Evolutionary conservation across 2,329 filamentous ascomycete genomes (phyloP), one percentile per base, ranked within the genome.

Genomic region (Penicillium sp.): DNA sequence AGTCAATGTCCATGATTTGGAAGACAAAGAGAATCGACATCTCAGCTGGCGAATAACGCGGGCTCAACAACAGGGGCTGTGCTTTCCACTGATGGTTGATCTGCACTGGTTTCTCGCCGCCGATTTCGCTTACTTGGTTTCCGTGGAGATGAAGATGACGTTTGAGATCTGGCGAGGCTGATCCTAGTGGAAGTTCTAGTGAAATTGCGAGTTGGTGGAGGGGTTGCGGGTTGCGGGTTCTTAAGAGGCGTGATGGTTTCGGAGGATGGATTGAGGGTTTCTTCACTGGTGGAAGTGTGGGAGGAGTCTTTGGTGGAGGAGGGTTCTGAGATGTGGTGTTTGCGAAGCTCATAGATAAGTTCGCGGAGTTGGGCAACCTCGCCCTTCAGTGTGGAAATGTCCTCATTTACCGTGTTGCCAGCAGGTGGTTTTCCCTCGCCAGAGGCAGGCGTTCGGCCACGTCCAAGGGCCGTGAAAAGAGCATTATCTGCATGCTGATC

Each of bases 301-400:
- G 59, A 34, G 9, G 55, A 23, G 23, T 60, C 47, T 36, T 50
- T 39, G 16, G 58, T 54, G 48, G 56, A 57, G 15, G 57, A 44
- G 25, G 23, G 23, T 23, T 50, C 45, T 45, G 60, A 53, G 31
- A 60, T 60, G 47, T 61, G 51, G 49, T 63, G 60, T 51, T 63
- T 64, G 47, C 63, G 64, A 5, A 72, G 59, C 46, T 69, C 61
- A 31, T 65, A 68, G 4, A 73, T 66, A 29, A 72, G 65, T 15
- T 64, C 58, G 21, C 69, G 71, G 47, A 74, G 61, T 39, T 71
- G 64, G 5, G 64, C 60, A 10, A 74, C 60, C 59, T 73, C 71
- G n/a, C 62, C 53, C 40, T 64, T 70, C 21, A 74, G 57, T 3
- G 54, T 41, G 2, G 53, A 50, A n/a, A 74, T 62, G 40, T 72